Percentiles rank a stretch among this genome's conserved stretches.
Evolutionary conservation across 495 filamentous ascomycete genomes (phyloP).

Genomic region (Massariosphaeria phaeospora): DNA sequence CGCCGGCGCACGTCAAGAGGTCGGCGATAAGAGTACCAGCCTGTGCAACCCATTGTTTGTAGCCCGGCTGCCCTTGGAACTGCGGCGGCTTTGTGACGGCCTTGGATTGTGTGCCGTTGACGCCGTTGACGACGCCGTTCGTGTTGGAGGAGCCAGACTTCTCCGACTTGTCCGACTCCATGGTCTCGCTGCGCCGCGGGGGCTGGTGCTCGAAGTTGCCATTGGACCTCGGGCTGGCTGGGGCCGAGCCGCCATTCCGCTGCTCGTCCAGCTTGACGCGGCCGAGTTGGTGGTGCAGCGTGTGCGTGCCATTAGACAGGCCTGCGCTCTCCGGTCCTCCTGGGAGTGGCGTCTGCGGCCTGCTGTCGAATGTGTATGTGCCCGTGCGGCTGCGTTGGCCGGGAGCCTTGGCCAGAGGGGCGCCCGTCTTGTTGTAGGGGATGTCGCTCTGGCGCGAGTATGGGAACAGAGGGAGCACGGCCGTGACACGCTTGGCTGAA

Average conservation of each 20-base stretch:
- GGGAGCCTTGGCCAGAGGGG: constrained; percentile 70
- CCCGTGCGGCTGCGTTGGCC: constrained; percentile 31
- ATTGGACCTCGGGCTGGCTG: constrained; percentile 39
- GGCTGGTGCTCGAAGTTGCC: neutral
- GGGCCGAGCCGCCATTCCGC: constrained; percentile 42
- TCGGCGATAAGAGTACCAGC: constrained; percentile 93
- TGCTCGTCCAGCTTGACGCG: constrained; percentile 55
- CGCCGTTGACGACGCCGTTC: constrained; percentile 21
- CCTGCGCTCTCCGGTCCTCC: constrained; percentile 58
- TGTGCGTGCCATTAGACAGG: constrained; percentile 57
- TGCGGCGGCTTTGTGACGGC: constrained; percentile 33
- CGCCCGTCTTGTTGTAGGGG: constrained; percentile 90
- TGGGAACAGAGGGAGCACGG: constrained; percentile 90
- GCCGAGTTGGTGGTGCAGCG: constrained; percentile 60
- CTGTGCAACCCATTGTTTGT: constrained; percentile 98
- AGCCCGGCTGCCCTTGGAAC: constrained; percentile 83
- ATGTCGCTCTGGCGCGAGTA: constrained; percentile 94
- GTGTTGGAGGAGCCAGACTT: constrained; percentile 17
- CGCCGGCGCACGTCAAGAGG: constrained; percentile 88
- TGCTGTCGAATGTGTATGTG: constrained; percentile 87
- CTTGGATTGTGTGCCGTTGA: constrained; percentile 8
- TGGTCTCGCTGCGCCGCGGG: constrained; percentile 52
- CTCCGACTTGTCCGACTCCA: constrained; percentile 54
- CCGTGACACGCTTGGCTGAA: constrained; percentile 84
- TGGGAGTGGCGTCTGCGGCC: constrained; percentile 76